Percentiles rank a stretch among this genome's conserved stretches.
phyloP scores from a whole-genome alignment of 2,329 filamentous ascomycete genomes.

The Incumbomyces lentus region DNA sequence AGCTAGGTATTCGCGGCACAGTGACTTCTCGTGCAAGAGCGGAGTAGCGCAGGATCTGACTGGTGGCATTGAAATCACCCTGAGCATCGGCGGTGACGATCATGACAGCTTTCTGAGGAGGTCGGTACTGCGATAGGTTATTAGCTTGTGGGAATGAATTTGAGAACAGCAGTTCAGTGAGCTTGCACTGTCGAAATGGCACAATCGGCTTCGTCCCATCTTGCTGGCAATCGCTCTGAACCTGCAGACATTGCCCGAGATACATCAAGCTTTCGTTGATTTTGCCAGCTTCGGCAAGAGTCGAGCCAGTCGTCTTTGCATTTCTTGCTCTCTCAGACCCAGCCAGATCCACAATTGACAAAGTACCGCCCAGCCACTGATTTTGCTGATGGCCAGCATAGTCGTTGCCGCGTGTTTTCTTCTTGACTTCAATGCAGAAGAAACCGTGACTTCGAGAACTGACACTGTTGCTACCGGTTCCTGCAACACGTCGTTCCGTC shows the following conservation, averaged over 20 bases:
- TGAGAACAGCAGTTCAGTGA: constrained; percentile 77
- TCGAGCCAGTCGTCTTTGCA: constrained; percentile 86
- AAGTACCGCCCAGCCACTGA: constrained; percentile 37
- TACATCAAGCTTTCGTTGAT: constrained; percentile 99
- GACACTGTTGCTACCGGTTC: constrained; percentile 85
- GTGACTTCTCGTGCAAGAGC: constrained; percentile 88
- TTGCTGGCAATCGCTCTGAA: constrained; percentile 67
- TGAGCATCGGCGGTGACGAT: constrained; percentile 88
- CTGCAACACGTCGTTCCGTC: constrained; percentile 74
- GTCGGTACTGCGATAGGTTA: constrained; percentile 40
- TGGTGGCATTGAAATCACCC: constrained; percentile 93
- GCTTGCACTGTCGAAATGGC: constrained; percentile 72
- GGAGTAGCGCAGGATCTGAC: constrained; percentile 88
- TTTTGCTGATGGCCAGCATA: constrained; percentile 50
- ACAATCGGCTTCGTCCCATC: constrained; percentile 65
- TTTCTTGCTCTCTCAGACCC: constrained; percentile 82
- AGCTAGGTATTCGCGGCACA: constrained; percentile 75
- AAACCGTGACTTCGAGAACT: constrained; percentile 92
- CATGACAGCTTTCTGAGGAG: constrained; percentile 85
- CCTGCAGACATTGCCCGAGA: constrained; percentile 88
- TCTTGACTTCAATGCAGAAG: constrained; percentile 92
- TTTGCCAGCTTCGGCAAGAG: constrained; percentile 88
- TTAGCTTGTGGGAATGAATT: constrained; percentile 67
- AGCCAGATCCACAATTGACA: constrained; percentile 24
- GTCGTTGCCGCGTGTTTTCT: constrained; percentile 49